Conservation (phyloP, 208 protist genomes). For the Sergeia podlipaevii region DNA sequence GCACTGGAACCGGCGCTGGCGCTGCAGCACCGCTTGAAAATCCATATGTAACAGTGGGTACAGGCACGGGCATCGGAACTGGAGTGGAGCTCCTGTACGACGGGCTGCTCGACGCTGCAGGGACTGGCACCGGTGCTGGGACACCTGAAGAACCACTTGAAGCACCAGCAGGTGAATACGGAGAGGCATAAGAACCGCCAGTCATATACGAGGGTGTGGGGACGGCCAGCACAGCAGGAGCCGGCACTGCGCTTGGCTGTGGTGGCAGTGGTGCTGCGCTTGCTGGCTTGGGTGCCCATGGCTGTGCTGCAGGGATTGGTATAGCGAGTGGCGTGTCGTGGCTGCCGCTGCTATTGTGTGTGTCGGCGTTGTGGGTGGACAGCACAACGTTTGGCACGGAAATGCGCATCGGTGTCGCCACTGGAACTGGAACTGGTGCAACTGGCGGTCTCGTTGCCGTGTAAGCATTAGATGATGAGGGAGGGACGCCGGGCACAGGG, state of each 20-base stretch:
- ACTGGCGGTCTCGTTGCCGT: too few species aligned
- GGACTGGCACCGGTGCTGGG: conserved; percentile 18
- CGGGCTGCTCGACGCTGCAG: conserved; percentile 1
- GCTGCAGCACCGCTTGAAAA: too few species aligned
- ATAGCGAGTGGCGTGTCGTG: too few species aligned
- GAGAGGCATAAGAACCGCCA: neutral
- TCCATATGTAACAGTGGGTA: conserved; percentile 5
- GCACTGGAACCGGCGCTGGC: too few species aligned
- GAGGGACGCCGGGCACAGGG: too few species aligned
- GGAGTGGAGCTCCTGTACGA: neutral
- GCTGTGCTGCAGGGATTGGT: too few species aligned
- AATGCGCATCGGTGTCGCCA: too few species aligned
- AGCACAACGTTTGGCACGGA: too few species aligned
- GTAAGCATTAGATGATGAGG: too few species aligned
- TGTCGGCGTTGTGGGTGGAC: too few species aligned
- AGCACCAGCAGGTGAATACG: neutral
- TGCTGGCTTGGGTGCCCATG: neutral
- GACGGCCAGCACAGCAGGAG: neutral
- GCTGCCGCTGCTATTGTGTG: too few species aligned
- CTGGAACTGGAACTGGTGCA: too few species aligned
- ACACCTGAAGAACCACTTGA: conserved; percentile 2
- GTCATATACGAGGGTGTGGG: neutral
- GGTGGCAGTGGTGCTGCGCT: neutral
- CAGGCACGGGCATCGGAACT: conserved; percentile 17
- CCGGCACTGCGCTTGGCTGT: conserved; percentile 3